phyloP scores from a whole-genome alignment of 768 basidiomycete species.

The Hygrophoropsis aurantiaca region DNA sequence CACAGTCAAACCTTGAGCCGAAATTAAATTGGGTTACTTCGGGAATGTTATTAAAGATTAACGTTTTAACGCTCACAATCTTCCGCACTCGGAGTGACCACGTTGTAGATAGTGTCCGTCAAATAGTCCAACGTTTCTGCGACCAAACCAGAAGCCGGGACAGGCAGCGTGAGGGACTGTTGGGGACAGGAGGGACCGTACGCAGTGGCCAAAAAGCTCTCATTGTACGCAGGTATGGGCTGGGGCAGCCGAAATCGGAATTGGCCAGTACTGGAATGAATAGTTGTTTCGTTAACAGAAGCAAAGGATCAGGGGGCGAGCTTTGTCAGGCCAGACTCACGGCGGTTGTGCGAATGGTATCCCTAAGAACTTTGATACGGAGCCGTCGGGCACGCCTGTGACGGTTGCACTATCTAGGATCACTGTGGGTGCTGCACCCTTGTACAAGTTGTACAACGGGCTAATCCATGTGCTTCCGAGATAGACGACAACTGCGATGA shows the following conservation, averaged over 20 bases:
- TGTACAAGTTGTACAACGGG: no score
- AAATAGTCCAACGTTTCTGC: slow-evolving; percentile 35
- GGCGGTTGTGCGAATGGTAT: slow-evolving; percentile 58
- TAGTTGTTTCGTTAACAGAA: no score
- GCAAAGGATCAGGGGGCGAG: no score
- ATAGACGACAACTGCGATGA: no score
- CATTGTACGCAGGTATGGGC: slow-evolving; percentile 34
- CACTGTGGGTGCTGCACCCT: slow-evolving; percentile 18
- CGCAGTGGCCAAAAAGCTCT: slow-evolving; percentile 33
- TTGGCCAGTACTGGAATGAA: slow-evolving; percentile 34
- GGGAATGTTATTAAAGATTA: neutral
- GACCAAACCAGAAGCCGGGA: slow-evolving; percentile 16
- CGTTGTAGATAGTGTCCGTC: slow-evolving; percentile 33
- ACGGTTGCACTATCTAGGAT: slow-evolving; percentile 28
- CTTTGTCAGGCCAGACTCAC: no score
- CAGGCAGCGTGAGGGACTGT: slow-evolving; percentile 18
- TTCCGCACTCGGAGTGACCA: slow-evolving; percentile 36
- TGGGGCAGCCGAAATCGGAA: slow-evolving; percentile 46
- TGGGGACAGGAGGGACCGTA: slow-evolving; percentile 50
- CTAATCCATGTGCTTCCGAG: no score
- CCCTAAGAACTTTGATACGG: slow-evolving; percentile 40
- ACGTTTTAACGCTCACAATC: slow-evolving; percentile 41
- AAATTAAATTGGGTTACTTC: neutral
- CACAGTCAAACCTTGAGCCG: slow-evolving; percentile 42
- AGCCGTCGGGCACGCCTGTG: slow-evolving; percentile 22